A percentile compares a stretch with the other conserved stretches of the same genome.
phyloP scores from a whole-genome alignment of 495 filamentous ascomycete genomes.

The Tuber magnatum region DNA sequence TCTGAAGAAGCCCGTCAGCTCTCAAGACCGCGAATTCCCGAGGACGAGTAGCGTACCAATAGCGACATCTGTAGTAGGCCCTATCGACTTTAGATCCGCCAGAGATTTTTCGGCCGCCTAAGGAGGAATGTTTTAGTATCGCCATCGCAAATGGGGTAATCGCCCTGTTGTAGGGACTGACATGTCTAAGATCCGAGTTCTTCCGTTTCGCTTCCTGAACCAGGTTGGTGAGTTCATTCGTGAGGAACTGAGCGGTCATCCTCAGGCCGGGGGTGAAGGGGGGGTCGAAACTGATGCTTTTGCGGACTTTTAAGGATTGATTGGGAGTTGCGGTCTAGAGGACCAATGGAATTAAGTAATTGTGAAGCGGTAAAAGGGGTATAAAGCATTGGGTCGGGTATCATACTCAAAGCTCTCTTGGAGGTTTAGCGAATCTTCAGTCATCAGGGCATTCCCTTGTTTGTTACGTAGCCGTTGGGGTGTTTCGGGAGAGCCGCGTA shows the following conservation, averaged over 20 bases:
- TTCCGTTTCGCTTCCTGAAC: constrained; percentile 95
- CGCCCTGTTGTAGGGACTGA: constrained; percentile 42
- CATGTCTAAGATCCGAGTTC: constrained; percentile 78
- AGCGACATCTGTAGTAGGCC: constrained; percentile 74
- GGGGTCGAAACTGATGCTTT: not conserved
- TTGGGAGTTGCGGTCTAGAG: not conserved
- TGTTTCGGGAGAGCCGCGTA: not conserved
- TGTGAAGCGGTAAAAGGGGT: not conserved
- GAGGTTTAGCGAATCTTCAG: not conserved
- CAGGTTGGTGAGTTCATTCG: constrained; percentile 80
- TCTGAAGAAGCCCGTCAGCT: constrained; percentile 50
- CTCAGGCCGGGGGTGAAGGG: constrained; percentile 39
- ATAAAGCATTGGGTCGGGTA: constrained; percentile 1
- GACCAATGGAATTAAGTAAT: not conserved
- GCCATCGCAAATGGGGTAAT: constrained; percentile 13
- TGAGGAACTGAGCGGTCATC: constrained; percentile 91
- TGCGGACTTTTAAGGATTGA: not conserved
- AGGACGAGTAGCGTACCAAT: constrained; percentile 55
- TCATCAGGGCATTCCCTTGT: not conserved
- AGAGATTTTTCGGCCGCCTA: constrained; percentile 92
- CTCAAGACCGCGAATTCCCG: constrained; percentile 2
- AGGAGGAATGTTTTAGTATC: constrained; percentile 9
- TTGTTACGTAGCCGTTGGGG: not conserved
- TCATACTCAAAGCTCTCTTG: not conserved
- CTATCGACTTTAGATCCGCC: constrained; percentile 75